These are phyloP conservation scores for Parasitella parasitica DNA, from an alignment of 371 early-diverging fungal genomes.

Conservation along the genomic window DNA sequence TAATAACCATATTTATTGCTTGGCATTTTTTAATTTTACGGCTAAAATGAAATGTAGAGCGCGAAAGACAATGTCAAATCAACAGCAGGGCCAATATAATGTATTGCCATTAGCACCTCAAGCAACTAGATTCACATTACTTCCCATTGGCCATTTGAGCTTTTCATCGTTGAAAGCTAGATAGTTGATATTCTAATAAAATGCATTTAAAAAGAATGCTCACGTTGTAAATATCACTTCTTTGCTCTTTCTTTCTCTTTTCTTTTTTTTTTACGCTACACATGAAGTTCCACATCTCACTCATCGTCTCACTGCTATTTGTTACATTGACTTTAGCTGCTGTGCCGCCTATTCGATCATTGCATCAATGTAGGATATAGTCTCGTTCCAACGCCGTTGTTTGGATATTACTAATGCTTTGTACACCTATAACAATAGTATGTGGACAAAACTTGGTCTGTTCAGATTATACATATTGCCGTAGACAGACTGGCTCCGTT, in stretches of 20 bases:
- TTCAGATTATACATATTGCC: conserved; percentile 27
- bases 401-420: neutral
- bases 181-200: neutral
- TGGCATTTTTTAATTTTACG: neutral
- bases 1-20: too few relatives aligned
- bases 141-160: conserved; percentile 54
- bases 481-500: conserved; percentile 25
- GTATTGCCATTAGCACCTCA: conserved; percentile 51
- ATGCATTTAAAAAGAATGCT: neutral
- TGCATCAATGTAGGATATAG: conserved; percentile 22
- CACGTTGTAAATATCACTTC: neutral
- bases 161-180: conserved; percentile 9
- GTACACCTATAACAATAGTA: conserved; percentile 25
- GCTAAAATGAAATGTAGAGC: conserved; percentile 8
- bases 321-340: neutral
- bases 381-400: too few relatives aligned
- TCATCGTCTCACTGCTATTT: neutral
- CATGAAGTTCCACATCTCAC: neutral
- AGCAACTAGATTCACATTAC: conserved; percentile 50
- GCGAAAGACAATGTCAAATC: conserved; percentile 10
- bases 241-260: neutral
- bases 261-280: neutral
- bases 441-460: conserved; percentile 44
- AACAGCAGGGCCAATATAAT: conserved; percentile 43
- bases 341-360: neutral